Evolutionary conservation across 176 grass and related monocot genomes (phyloP).

Genomic region (Carex kokanica): DNA sequence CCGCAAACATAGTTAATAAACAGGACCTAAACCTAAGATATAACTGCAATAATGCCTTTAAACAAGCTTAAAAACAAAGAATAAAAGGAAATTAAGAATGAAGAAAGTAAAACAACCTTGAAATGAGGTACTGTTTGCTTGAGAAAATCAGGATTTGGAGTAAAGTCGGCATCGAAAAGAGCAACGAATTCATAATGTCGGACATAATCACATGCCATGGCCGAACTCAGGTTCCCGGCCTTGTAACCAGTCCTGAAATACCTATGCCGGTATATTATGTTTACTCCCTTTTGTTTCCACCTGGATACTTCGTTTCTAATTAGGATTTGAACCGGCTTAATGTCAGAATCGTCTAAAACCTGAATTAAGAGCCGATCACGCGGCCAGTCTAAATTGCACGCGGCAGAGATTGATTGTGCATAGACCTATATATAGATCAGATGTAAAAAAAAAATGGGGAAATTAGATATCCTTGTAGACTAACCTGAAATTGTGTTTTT

Average conservation of each 20-base stretch:
- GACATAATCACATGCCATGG: constrained; percentile 88
- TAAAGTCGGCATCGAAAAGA: constrained; percentile 93
- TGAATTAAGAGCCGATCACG: constrained; percentile 69
- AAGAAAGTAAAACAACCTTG: constrained; percentile 40
- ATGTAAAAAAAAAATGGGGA: background rate
- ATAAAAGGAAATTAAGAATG: background rate
- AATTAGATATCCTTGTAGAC: background rate
- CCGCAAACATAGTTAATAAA: background rate
- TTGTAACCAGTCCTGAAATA: constrained; percentile 77
- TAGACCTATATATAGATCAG: constrained; percentile 58
- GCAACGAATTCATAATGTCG: constrained; percentile 87
- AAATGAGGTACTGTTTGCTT: constrained; percentile 94
- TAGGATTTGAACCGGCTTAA: constrained; percentile 52
- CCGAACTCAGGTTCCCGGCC: constrained; percentile 88
- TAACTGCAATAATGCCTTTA: background rate
- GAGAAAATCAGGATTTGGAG: constrained; percentile 87
- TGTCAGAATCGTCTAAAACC: constrained; percentile 79
- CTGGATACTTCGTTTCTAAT: constrained; percentile 80
- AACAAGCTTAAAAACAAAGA: background rate
- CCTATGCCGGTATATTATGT: constrained; percentile 73
- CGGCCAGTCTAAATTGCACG: constrained; percentile 86
- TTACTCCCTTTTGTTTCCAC: constrained; percentile 65
- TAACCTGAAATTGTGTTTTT: background rate
- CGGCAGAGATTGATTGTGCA: constrained; percentile 84
- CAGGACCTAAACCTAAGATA: background rate